These are phyloP conservation scores for Hemisphaericaspora nanyangensis DNA, from an alignment of 805 yeast species.

Conservation along the genomic window DNA sequence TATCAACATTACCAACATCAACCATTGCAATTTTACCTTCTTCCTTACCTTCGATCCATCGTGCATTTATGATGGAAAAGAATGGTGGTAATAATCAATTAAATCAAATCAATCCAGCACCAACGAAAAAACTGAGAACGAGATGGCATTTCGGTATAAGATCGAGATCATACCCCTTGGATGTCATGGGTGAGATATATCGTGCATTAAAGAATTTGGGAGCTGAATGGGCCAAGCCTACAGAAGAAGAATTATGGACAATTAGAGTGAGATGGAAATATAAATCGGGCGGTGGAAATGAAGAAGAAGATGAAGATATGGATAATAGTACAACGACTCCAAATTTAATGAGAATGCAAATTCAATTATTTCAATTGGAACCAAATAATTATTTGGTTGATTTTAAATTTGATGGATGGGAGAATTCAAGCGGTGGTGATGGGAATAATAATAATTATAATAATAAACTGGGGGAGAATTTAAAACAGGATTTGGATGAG, in stretches of 20 bases:
- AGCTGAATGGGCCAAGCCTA: constrained; percentile 96
- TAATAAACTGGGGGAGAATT: constrained; percentile 21
- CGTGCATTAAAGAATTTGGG: constrained; percentile 89
- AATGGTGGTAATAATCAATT: constrained; percentile 14
- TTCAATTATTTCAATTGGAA: constrained; percentile 91
- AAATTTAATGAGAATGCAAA: constrained; percentile 93
- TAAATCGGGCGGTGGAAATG: constrained; percentile 5
- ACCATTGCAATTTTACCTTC: constrained; percentile 92
- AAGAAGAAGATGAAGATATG: constrained; percentile 26
- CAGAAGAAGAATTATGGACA: constrained; percentile 95
- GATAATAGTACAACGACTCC: constrained; percentile 37
- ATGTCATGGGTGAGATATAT: constrained; percentile 98
- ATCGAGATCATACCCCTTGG: constrained; percentile 92
- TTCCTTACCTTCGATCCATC: constrained; percentile 88
- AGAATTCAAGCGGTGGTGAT: constrained; percentile 21
- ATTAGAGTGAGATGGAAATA: constrained; percentile 93
- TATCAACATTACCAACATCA: constrained; percentile 58
- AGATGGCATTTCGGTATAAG: constrained; percentile 99
- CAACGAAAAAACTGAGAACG: constrained; percentile 82
- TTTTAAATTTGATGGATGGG: constrained; percentile 98
- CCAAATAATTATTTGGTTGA: constrained; percentile 95
- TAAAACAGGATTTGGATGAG: constrained; percentile 52
- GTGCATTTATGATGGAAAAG: constrained; percentile 80
- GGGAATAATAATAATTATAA: constrained; percentile 6
- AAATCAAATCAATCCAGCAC: constrained; percentile 42